Conservation (phyloP, 2,329 filamentous ascomycete species). For the Fusarium pseudoanthophilum region DNA sequence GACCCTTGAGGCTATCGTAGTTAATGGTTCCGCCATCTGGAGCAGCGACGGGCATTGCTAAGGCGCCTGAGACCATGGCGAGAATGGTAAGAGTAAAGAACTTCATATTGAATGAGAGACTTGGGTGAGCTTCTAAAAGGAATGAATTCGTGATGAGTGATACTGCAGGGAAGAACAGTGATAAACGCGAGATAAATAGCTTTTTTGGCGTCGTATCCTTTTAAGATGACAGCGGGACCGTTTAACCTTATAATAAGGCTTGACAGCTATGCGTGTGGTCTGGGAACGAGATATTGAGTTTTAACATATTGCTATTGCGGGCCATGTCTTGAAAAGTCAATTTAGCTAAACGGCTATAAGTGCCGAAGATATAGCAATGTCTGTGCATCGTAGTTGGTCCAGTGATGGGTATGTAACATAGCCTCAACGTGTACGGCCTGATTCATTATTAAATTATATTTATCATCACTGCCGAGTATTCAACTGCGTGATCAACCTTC, state of each 20-base stretch:
- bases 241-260: neutral
- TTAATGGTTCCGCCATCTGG: neutral
- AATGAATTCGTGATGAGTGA: too few relatives aligned
- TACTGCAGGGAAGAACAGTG: fast-evolving
- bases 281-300: neutral
- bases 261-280: neutral
- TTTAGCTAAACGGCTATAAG: neutral
- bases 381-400: neutral
- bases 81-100: neutral
- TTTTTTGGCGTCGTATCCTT: neutral
- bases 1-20: neutral
- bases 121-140: too few relatives aligned
- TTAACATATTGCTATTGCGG: fast-evolving
- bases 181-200: neutral
- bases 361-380: neutral
- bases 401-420: neutral
- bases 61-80: neutral
- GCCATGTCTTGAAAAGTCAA: neutral
- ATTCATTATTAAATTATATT: neutral
- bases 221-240: neutral
- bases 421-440: neutral
- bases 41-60: neutral
- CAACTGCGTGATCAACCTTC: neutral
- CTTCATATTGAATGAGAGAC: neutral
- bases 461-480: neutral